These are phyloP conservation scores for Gnetum montanum DNA, from an alignment of 75 land plant genomes.

Conservation along the genomic window DNA sequence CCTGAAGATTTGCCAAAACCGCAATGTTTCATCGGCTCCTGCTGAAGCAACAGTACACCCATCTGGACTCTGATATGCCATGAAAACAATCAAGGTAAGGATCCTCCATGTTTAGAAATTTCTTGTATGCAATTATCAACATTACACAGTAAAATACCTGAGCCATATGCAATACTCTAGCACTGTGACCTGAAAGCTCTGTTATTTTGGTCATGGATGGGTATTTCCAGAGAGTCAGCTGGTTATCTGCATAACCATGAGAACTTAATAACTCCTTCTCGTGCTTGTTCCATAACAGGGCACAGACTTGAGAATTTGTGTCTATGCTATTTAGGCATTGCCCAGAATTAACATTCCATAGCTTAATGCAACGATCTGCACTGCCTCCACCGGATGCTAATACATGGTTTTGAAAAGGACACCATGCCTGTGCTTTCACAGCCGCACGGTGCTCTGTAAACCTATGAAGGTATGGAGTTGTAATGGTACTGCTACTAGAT, in stretches of 20 bases:
- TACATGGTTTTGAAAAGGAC: slow-evolving; percentile 83
- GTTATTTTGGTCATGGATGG: slow-evolving; percentile 77
- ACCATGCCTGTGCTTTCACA: slow-evolving; percentile 62
- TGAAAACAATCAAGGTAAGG: slow-evolving; percentile 5
- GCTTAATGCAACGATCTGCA: slow-evolving; percentile 62
- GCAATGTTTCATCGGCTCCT: slow-evolving; percentile 72
- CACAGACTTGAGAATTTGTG: slow-evolving; percentile 71
- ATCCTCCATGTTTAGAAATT: no score
- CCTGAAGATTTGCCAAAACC: slow-evolving; percentile 92
- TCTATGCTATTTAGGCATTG: slow-evolving; percentile 73
- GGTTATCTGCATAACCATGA: slow-evolving; percentile 75
- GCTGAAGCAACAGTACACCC: slow-evolving; percentile 87
- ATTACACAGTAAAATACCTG: no score
- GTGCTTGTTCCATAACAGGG: slow-evolving; percentile 76
- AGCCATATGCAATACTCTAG: slow-evolving; percentile 61
- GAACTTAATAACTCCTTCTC: slow-evolving; percentile 80
- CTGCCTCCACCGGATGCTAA: slow-evolving; percentile 86
- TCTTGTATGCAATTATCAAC: slow-evolving; percentile 7
- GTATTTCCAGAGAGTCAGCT: slow-evolving; percentile 81
- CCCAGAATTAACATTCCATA: slow-evolving; percentile 85
- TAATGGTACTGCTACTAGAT: slow-evolving; percentile 15
- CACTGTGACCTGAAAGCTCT: slow-evolving; percentile 71
- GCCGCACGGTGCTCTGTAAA: slow-evolving; percentile 37
- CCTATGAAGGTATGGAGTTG: slow-evolving; percentile 29
- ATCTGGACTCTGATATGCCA: slow-evolving; percentile 50